Evolutionary conservation across 345 rosid species (phyloP).

Genomic region (Eutrema yunnanense): DNA sequence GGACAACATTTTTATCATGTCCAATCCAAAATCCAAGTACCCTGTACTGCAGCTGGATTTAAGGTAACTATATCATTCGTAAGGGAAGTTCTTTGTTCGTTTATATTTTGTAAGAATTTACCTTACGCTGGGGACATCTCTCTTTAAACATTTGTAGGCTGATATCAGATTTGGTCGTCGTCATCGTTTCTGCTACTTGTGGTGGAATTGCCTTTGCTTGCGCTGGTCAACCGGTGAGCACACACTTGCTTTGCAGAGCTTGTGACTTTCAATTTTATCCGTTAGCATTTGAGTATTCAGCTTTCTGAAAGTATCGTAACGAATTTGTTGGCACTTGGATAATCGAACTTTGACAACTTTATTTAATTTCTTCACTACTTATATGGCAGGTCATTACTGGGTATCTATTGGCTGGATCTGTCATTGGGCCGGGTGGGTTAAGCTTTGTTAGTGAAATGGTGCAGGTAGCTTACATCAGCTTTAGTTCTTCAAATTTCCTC

Average conservation of each 20-base stretch:
- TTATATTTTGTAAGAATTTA: not conserved
- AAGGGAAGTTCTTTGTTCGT: not conserved
- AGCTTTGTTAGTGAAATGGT: slow-evolving; percentile 96
- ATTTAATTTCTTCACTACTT: not conserved
- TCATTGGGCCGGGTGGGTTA: slow-evolving; percentile 94
- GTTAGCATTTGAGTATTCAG: not conserved
- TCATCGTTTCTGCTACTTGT: slow-evolving; percentile 97
- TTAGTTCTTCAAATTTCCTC: slow-evolving; percentile 5
- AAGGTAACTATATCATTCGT: slow-evolving; percentile 41
- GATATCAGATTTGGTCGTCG: slow-evolving; percentile 95
- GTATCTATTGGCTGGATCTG: slow-evolving; percentile 83
- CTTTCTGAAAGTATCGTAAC: not conserved
- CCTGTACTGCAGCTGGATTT: slow-evolving; percentile 91
- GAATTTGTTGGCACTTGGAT: not conserved
- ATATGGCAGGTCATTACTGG: slow-evolving; percentile 83
- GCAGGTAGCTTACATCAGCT: slow-evolving; percentile 58
- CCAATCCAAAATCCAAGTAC: slow-evolving; percentile 93
- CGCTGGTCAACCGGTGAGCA: slow-evolving; percentile 95
- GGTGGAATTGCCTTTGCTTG: slow-evolving; percentile 99
- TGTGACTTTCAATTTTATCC: not conserved
- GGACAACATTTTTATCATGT: slow-evolving; percentile 96
- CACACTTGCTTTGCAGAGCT: slow-evolving; percentile 15
- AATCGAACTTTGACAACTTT: not conserved
- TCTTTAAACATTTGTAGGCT: slow-evolving; percentile 50
- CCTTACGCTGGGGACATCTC: not conserved